Evolutionary conservation across 257 asterid genomes (phyloP).

Genomic region (Solanum habrochaites): DNA sequence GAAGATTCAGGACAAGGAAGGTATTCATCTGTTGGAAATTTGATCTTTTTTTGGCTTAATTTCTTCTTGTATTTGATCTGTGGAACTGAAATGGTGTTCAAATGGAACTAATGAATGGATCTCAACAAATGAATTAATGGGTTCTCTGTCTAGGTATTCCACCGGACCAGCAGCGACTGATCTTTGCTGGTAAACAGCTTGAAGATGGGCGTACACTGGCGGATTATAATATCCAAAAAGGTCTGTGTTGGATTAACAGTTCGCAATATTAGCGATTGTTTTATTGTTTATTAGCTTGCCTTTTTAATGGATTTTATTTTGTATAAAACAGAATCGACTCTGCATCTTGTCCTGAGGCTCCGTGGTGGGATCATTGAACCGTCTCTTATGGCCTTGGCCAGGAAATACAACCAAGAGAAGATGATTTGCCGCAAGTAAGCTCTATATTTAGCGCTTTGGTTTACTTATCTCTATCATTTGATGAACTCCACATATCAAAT

Average conservation of each 20-base stretch:
- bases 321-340: constrained; percentile 37
- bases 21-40: background rate
- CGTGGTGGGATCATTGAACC: constrained; percentile 74
- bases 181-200: constrained; percentile 71
- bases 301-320: background rate
- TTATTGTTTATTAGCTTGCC: background rate
- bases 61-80: background rate
- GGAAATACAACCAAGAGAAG: constrained; percentile 60
- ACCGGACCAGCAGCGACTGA: constrained; percentile 69
- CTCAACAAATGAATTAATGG: background rate
- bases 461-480: background rate
- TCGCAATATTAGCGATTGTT: background rate
- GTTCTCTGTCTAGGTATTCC: constrained; percentile 36
- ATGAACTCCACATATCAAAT: background rate
- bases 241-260: background rate
- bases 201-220: constrained; percentile 72
- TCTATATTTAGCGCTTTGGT: background rate
- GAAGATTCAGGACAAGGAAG: constrained; percentile 73
- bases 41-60: background rate
- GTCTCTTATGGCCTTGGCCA: constrained; percentile 54
- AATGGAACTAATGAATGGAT: background rate
- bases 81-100: background rate
- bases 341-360: constrained; percentile 68
- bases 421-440: constrained; percentile 68
- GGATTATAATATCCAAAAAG: constrained; percentile 59